Base-by-base conservation (phyloP, 2,329 filamentous ascomycete species). In the Colletotrichum tabaci region DNA sequence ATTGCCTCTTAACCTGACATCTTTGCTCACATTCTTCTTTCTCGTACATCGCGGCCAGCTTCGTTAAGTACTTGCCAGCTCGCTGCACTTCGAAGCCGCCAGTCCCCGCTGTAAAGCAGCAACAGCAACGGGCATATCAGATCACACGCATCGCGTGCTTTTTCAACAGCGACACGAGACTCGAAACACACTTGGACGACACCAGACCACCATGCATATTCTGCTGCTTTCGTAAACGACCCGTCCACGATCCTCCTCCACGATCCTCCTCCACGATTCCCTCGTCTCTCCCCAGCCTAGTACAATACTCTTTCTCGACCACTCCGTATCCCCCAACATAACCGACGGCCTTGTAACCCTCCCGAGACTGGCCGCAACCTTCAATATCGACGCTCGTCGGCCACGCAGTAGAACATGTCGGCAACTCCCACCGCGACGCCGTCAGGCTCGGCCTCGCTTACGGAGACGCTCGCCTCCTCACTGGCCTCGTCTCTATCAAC, bases 401-500 rank as follows among this genome's bases (percentile, higher is more conserved):
- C 47, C 53, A 18, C 18, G 16, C 30, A 64, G 53, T 40, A 16
- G 35, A 67, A 35, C 9, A 72, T 72, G 69, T 72, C 69, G 58
- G 46, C 65, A 38, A 69, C 53, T 44, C 53, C 69, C 40, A 71
- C 61, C 10, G 50, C 67, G 23, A 50, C 64, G 10, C 70, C 63
- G 16, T 78, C 46, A 18, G 49, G 40, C 49, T 67, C 63, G 7
- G 78, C 75, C 18, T 74, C 71, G 3, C 21, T 42, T n/a, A 60
- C 69, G 40, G 64, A 26, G 4, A 66, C 67, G 30, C 74, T 74
- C 60, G 78, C 79, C 55, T 80, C 79, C 4, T 68, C 68, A 3
- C 23, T 67, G n/a, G 57, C 72, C 7, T 60, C 68, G 3, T 55
- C 63, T 5, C 58, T 73, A 8, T 71, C 71, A n/a, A 60, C 53